Base-by-base conservation (phyloP, 1,139 yeast species). In the Nakaseomyces glabratus region DNA sequence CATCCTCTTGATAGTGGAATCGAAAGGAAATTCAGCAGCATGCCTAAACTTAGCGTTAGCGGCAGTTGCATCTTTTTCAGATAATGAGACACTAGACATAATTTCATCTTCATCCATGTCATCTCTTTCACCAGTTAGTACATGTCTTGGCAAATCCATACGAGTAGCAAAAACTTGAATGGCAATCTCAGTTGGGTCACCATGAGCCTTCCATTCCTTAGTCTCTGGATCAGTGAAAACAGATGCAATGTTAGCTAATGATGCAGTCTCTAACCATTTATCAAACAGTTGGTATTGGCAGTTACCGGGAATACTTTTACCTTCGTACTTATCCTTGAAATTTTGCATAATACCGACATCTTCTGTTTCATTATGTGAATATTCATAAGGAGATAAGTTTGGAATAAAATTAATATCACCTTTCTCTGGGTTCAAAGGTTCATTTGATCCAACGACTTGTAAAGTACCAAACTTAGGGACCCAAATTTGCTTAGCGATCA, bases 161-260 rank as follows among this genome's bases (percentile, higher is more conserved):
- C 49, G 51, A 6, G 49, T 43, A 11, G 58, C 49, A 39, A 55
- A 54, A 4, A 84, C 95, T 41, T 86, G 70, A 35, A 90, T 67
- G 0, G 98, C 98, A 49, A 86, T 78, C 60, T 90, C 99, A 20
- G 95, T 85, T 28, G 99, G 94, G 57, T 90, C 93, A 31, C 98
- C 99, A 40, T 84, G 79, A 44, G 68, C 81, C 49, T 73, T 76
- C 60, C 60, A 55, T 16, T 41, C 43, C 7, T 39, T 38, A 2
- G 48, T 44, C 43, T 78, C 85, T 43, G 68, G 66, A 50, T 82
- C 94, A 19, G 65, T 60, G 1, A 90, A 79, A 40, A 64, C 80
- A 44, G 69, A 69, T 11, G 94, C 75, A 51, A 86, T 86, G 61
- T 88, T 88, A 59, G 97, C 90, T 34, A 85, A 61, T 43, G 76